Evolutionary conservation across 139 green algal genomes (phyloP).

Genomic region (Zygnema circumcarinatum): DNA sequence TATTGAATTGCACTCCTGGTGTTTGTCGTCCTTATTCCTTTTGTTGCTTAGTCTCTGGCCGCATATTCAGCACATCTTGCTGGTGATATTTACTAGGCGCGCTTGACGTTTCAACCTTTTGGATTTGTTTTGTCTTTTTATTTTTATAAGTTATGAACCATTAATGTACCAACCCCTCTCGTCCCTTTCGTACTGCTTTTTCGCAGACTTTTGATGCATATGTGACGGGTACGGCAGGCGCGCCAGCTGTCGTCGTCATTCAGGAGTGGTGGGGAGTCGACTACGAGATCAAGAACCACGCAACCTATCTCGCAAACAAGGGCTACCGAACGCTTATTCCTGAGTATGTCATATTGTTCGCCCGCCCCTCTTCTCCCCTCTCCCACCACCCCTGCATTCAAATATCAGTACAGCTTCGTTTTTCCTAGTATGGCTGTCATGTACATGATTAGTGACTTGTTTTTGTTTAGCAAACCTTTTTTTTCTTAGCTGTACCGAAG

Average conservation of each 20-base stretch:
- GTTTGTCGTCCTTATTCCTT: not conserved
- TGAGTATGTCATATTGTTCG: constrained; percentile 45
- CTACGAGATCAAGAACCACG: constrained; percentile 61
- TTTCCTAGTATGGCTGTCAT: too few species aligned
- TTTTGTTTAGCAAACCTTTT: not conserved
- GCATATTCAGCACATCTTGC: not conserved
- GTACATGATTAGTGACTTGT: too few species aligned
- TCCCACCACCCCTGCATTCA: too few species aligned
- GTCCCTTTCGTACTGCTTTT: not conserved
- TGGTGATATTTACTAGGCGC: not conserved
- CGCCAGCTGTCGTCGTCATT: constrained; percentile 54
- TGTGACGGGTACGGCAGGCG: constrained; percentile 8
- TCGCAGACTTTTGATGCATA: constrained; percentile 53
- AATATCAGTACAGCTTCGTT: too few species aligned
- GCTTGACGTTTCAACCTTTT: not conserved
- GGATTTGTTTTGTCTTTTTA: not conserved
- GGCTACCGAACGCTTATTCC: constrained; percentile 53
- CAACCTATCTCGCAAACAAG: constrained; percentile 15
- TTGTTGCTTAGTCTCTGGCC: constrained; percentile 14
- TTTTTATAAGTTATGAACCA: not conserved
- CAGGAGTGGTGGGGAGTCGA: constrained; percentile 69
- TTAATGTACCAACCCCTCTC: not conserved
- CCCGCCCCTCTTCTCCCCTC: too few species aligned
- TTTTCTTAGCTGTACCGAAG: too few species aligned
- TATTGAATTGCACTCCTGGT: not conserved